Percentiles rank a stretch among this genome's conserved stretches.
phyloP scores from a whole-genome alignment of 2,329 filamentous ascomycete genomes.

The Furcasterigmium sp. region DNA sequence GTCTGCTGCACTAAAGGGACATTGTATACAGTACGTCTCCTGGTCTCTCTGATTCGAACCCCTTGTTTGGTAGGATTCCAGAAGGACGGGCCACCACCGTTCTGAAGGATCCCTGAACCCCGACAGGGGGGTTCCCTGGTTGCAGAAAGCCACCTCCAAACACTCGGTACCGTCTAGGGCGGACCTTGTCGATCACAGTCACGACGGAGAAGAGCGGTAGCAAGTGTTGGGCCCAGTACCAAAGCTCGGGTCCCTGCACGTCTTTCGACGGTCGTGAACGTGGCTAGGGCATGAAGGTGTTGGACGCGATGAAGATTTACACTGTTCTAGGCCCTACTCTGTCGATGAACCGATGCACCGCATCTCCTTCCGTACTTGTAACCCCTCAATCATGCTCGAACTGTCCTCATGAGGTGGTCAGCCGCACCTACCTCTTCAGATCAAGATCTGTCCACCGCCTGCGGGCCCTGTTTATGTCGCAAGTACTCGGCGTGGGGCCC shows the following conservation, averaged over 20 bases:
- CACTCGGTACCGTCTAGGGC: not conserved
- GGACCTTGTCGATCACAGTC: not conserved
- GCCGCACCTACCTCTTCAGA: not conserved
- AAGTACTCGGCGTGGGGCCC: not conserved
- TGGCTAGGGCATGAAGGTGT: too few relatives aligned
- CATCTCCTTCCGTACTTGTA: not conserved
- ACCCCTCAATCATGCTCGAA: not conserved
- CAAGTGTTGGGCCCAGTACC: too few relatives aligned
- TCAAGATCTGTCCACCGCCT: not conserved
- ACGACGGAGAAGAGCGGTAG: too few relatives aligned
- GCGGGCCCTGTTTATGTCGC: not conserved
- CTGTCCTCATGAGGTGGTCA: too few relatives aligned
- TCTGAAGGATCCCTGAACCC: not conserved
- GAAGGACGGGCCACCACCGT: not conserved
- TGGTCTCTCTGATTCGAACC: not conserved
- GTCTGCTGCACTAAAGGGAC: not conserved
- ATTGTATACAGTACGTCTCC: too few relatives aligned
- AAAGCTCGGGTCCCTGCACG: too few relatives aligned
- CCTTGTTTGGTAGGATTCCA: not conserved
- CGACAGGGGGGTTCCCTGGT: not conserved
- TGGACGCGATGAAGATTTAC: too few relatives aligned
- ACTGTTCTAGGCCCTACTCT: too few relatives aligned
- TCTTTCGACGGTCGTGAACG: too few relatives aligned
- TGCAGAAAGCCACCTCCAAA: not conserved
- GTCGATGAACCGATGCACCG: too few relatives aligned